Base-by-base conservation (phyloP, 176 grass and related monocot species). In the Carex kokanica region DNA sequence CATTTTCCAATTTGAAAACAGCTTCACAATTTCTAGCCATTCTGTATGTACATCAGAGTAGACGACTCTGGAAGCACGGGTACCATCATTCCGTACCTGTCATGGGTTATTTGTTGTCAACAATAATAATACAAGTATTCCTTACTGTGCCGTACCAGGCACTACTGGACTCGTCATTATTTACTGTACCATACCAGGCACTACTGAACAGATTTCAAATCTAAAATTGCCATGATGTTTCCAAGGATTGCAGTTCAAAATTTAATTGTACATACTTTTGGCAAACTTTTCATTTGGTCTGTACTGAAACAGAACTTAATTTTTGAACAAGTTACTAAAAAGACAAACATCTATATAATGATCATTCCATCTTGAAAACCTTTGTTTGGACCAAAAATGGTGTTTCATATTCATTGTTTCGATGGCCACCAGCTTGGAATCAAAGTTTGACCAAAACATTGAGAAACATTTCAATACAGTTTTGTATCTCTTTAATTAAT, bases 1-100 rank as follows among this genome's bases (percentile, higher is more conserved):
- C 96, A 98, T 98, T 88, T 8, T 87, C 92, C 93, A 91, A 81
- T 98, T 84, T 68, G 75, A 13, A 89, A 98, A 98, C 24, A 98
- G 91, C 67, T 63, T 82, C 8, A 90, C 27, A 68, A 95, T 93
- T 84, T 88, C 88, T 18, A 60, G 29, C 8, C 66, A 64, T 84
- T 98, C 96, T 29, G 79, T 82, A 49, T 7, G 40, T 25, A 82
- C 79, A 4, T 62, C 18, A 49, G 79, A 82, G 38, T 82, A 82
- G 11, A 82, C 8, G 1, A 82, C 58, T 82, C 36, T 82, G 0
- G 79, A 82, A 38, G 79, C 75, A 74, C 24, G 80, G 10, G 88
- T 85, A 81, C 96, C 93, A 74, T 98, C 93, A 86, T 95, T 87
- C 1, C 96, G 92, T 65, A 66, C 59, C 79, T 80, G 36, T 80